Conservation (phyloP, 2,329 filamentous ascomycete species). For the Epichloe sibirici region DNA sequence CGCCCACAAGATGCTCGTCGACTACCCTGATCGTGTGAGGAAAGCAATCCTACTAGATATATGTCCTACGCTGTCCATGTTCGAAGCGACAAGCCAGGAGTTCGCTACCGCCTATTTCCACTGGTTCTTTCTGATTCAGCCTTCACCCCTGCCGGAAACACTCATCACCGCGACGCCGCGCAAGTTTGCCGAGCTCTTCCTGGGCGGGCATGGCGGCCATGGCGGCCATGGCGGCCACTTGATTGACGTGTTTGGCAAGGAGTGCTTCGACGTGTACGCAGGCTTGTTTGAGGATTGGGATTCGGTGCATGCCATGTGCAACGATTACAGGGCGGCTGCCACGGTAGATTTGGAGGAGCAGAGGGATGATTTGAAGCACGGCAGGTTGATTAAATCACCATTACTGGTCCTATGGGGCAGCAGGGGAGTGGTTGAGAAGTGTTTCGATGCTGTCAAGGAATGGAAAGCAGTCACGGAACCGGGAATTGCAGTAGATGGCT, state of each 20-base stretch:
- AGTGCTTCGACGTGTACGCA: conserved; percentile 28
- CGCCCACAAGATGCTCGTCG: conserved; percentile 40
- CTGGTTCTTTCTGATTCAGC: conserved; percentile 47
- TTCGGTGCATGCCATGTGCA: conserved; percentile 35
- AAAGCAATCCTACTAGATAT: conserved; percentile 38
- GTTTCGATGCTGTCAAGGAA: conserved; percentile 35
- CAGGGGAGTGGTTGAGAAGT: conserved; percentile 32
- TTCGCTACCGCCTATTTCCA: conserved; percentile 42
- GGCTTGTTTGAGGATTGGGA: conserved; percentile 27
- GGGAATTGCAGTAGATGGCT: conserved; percentile 24
- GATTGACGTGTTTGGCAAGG: conserved; percentile 21
- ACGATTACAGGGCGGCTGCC: conserved; percentile 43
- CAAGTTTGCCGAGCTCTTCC: conserved; percentile 29
- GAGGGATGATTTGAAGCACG: conserved; percentile 29
- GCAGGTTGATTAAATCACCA: conserved; percentile 31
- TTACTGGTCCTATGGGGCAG: conserved; percentile 39
- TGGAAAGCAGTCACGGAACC: conserved; percentile 34
- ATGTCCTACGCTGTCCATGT: conserved; percentile 43
- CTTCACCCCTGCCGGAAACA: conserved; percentile 36
- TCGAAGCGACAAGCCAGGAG: conserved; percentile 25
- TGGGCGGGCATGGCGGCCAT: conserved; percentile 19
- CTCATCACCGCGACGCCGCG: conserved; percentile 27
- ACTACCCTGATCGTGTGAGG: conserved; percentile 27
- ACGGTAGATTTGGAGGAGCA: conserved; percentile 40
- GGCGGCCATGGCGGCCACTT: conserved; percentile 25